These are phyloP conservation scores for Macrolepiota albuminosa DNA, from an alignment of 768 basidiomycete genomes.

Conservation along the genomic window DNA sequence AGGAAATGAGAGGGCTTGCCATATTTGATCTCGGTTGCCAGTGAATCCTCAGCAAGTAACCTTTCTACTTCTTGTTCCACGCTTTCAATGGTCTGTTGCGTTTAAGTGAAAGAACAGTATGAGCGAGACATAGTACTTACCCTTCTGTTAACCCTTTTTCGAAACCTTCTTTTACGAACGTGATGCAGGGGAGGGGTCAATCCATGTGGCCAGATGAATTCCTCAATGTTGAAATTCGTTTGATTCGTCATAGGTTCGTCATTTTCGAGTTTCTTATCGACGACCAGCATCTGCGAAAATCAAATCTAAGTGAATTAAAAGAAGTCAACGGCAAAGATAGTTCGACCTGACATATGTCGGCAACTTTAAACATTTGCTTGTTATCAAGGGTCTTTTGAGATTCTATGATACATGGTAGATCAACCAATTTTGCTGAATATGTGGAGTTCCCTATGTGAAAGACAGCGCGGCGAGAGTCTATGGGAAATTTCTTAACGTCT, in stretches of 20 bases:
- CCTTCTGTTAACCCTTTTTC: conserved; percentile 81
- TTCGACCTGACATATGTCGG: conserved; percentile 92
- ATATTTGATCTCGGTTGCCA: conserved; percentile 73
- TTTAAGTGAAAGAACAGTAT: not conserved
- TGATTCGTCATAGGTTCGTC: conserved; percentile 61
- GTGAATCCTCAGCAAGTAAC: conserved; percentile 72
- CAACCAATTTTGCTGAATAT: conserved; percentile 92
- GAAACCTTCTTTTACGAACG: conserved; percentile 86
- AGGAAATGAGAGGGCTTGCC: conserved; percentile 36
- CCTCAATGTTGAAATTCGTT: conserved; percentile 82
- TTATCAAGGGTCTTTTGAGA: conserved; percentile 94
- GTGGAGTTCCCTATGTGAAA: conserved; percentile 80
- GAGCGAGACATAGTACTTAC: conserved; percentile 35
- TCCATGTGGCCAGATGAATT: conserved; percentile 97
- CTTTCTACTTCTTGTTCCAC: conserved; percentile 93
- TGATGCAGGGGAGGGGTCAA: conserved; percentile 90
- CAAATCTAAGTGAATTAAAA: conserved; percentile 6
- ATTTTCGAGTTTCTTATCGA: conserved; percentile 68
- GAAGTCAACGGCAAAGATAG: not conserved
- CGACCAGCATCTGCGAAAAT: conserved; percentile 77
- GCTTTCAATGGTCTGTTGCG: conserved; percentile 79
- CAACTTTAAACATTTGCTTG: conserved; percentile 98
- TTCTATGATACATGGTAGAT: conserved; percentile 91
- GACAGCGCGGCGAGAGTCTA: conserved; percentile 87
- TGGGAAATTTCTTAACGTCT: not conserved